phyloP scores from a whole-genome alignment of 169 alveolate genomes.

The Plasmodium chabaudi region DNA sequence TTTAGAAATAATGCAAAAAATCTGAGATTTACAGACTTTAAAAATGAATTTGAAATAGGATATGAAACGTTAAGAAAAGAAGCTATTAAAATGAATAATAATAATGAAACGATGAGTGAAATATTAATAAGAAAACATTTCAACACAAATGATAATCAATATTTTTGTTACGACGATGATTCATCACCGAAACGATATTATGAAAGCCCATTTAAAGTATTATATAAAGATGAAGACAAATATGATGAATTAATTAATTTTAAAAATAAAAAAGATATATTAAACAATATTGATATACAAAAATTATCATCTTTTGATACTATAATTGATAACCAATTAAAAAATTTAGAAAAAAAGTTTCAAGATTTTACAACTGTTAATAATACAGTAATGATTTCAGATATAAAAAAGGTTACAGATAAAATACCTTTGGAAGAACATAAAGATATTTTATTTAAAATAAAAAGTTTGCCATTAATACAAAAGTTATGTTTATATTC shows the following conservation, averaged over 20 bases:
- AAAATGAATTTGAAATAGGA: constrained; percentile 51
- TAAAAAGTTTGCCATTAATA: constrained; percentile 60
- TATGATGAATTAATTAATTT: constrained; percentile 10
- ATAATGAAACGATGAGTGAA: constrained; percentile 68
- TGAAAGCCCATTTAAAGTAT: constrained; percentile 69
- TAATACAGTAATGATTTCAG: constrained; percentile 65
- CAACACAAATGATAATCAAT: constrained; percentile 36
- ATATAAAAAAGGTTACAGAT: constrained; percentile 67
- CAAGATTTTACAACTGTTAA: constrained; percentile 12
- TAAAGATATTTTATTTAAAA: constrained; percentile 60
- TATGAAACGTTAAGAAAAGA: constrained; percentile 65
- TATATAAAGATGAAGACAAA: constrained; percentile 51
- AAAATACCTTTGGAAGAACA: constrained; percentile 70
- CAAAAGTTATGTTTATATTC: constrained; percentile 60
- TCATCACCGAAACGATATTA: constrained; percentile 42
- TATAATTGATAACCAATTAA: constrained; percentile 58
- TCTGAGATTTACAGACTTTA: constrained; percentile 51
- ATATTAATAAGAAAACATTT: constrained; percentile 60
- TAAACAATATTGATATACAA: constrained; percentile 32
- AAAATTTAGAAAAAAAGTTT: constrained; percentile 46
- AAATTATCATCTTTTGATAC: constrained; percentile 50
- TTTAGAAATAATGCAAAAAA: constrained; percentile 24
- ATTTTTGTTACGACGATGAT: constrained; percentile 12
- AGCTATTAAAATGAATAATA: constrained; percentile 60
- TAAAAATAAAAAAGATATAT: constrained; percentile 56